phyloP scores from a whole-genome alignment of 495 filamentous ascomycete species.

The Podospora pseudocomata region DNA sequence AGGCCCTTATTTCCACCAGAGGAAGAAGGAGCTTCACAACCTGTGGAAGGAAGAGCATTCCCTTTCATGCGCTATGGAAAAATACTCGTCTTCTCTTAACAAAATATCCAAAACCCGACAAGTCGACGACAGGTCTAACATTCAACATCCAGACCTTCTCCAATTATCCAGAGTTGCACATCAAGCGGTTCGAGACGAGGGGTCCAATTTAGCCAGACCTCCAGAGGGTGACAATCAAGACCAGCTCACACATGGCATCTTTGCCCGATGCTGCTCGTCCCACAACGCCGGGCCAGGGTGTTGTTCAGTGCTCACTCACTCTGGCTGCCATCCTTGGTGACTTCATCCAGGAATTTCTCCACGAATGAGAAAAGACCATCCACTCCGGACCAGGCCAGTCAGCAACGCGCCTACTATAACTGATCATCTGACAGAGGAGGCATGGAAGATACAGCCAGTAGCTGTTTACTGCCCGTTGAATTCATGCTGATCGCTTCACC shows the following conservation, averaged over 20 bases:
- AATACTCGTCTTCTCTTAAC: neutral
- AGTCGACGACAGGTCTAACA: neutral
- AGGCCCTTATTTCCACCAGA: no score
- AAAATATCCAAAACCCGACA: neutral
- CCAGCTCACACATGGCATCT: neutral
- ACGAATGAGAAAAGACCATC: neutral
- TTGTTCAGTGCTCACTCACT: neutral
- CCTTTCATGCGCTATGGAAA: neutral
- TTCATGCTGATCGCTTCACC: slow-evolving; percentile 5
- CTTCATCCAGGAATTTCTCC: slow-evolving; percentile 10
- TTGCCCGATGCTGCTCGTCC: neutral
- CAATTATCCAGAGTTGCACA: slow-evolving; percentile 3
- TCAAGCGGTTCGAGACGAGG: slow-evolving; percentile 1
- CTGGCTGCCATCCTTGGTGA: neutral
- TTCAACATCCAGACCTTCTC: neutral
- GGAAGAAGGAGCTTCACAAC: no score
- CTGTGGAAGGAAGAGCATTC: no score
- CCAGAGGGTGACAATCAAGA: neutral
- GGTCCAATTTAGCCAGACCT: slow-evolving; percentile 8
- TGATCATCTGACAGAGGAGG: neutral
- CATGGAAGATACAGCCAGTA: no score
- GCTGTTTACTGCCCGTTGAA: no score
- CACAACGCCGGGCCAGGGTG: slow-evolving; percentile 4
- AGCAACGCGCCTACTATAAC: neutral
- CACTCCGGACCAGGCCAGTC: neutral